Conservation (phyloP, 2,329 filamentous ascomycete species). For the Cylindrodendrum hubeiense region DNA sequence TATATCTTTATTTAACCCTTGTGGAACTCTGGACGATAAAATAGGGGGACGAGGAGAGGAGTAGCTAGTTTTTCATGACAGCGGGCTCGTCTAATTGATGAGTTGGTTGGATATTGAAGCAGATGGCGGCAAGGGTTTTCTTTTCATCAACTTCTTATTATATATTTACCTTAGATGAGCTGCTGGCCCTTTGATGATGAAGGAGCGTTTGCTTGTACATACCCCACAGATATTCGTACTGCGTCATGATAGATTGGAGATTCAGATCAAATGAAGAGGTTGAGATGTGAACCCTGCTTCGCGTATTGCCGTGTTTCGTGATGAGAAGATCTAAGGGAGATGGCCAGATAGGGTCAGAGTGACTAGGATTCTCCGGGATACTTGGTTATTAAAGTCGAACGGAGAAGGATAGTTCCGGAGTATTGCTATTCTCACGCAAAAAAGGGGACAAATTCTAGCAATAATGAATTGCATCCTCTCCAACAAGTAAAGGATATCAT, state of each 20-base stretch:
- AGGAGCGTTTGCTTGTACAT: constrained; percentile 24
- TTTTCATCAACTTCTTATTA: constrained; percentile 4
- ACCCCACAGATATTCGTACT: constrained; percentile 27
- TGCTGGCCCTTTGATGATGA: constrained; percentile 14
- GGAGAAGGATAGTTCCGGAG: no score
- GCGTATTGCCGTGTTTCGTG: no score
- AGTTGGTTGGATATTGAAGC: neutral
- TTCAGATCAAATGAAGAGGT: constrained; percentile 23
- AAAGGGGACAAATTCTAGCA: no score
- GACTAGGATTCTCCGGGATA: neutral
- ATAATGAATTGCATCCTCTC: no score
- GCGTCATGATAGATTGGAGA: constrained; percentile 40
- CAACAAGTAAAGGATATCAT: no score
- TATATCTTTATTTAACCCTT: neutral
- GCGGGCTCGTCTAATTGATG: constrained; percentile 6
- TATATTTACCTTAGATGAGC: constrained; percentile 4
- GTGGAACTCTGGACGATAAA: constrained; percentile 6
- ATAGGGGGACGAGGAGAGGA: neutral
- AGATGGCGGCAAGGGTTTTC: constrained; percentile 7
- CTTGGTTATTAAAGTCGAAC: no score
- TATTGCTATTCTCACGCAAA: no score
- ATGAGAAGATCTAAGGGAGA: neutral
- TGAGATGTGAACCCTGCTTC: neutral
- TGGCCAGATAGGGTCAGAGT: neutral
- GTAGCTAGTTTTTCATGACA: constrained; percentile 6